Percentiles rank a stretch among this genome's conserved stretches.
Evolutionary conservation across 192 early-diverging fungal genomes (phyloP).

Genomic region (Gonapodya prolifera): DNA sequence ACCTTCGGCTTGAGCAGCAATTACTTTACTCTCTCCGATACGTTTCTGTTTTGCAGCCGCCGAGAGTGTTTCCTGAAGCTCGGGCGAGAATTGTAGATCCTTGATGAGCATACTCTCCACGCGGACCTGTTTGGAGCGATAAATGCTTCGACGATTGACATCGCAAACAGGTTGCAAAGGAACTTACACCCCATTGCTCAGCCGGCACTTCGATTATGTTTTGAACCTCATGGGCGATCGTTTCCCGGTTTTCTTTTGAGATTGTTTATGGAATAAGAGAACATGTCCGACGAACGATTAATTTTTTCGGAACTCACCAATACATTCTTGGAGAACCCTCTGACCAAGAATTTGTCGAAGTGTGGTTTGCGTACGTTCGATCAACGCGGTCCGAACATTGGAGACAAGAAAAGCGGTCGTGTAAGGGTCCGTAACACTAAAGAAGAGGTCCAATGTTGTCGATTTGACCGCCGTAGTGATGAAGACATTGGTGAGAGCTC

Average conservation of each 20-base stretch:
- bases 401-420: constrained; percentile 65
- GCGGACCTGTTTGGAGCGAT: too few relatives aligned
- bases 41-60: constrained; percentile 81
- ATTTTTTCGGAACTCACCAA: constrained; percentile 54
- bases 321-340: constrained; percentile 69
- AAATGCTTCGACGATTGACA: too few relatives aligned
- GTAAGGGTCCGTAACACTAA: constrained; percentile 61
- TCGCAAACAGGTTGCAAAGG: too few relatives aligned
- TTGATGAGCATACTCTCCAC: constrained; percentile 74
- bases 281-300: neutral
- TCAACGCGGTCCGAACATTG: constrained; percentile 62
- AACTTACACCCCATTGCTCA: constrained; percentile 58
- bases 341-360: constrained; percentile 71
- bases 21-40: constrained; percentile 80
- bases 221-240: constrained; percentile 74
- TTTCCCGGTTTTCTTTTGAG: too few relatives aligned
- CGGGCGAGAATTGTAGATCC: constrained; percentile 56
- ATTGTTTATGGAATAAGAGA: neutral
- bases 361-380: constrained; percentile 84
- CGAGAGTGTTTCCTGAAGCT: constrained; percentile 26
- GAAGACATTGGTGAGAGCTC: too few relatives aligned
- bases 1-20: constrained; percentile 72
- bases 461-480: too few relatives aligned
- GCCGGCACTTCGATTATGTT: constrained; percentile 72
- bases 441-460: too few relatives aligned